Base-by-base conservation (phyloP, 371 early-diverging fungal genomes). In the Rhizopus sp. region DNA sequence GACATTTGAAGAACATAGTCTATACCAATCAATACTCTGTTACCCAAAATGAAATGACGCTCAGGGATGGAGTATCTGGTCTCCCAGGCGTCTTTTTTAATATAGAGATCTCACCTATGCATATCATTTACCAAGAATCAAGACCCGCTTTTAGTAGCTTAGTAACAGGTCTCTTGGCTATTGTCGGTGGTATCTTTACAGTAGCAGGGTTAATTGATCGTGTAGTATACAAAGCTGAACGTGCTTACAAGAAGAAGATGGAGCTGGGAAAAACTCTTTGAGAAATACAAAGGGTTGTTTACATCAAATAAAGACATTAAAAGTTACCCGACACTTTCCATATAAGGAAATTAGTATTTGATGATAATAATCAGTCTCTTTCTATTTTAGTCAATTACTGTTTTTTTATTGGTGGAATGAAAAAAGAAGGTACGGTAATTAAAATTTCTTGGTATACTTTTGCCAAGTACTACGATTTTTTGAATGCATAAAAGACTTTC, bases 91-190 rank as follows among this genome's bases (percentile, higher is more conserved):
- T 97, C 17, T 96, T 94, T 65, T 93, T 98, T 72, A 88, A 93
- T 68, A 91, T 87, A 78, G 97, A 98, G 34, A 98, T 98, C 50
- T 97, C 97, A 10, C 97, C 98, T 0, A 95, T 98, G 96, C 75
- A 90, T 35, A 92, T 98, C 51, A 89, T 87, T 35, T 93, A 94
- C 64, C 82, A 77, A 5, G 93, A 98, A 75, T 80, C 84, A 50
- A 82, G 85, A 50, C 84, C 88, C 59, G 92, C 97, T 13, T 89
- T 97, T 51, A 69, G 88, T 10, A 88, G 89, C 54, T 93, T 98
- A 63, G 59, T 98, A 38, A 95, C 97, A 7, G 88, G 89, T 34
- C 83, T 94, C 5, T 94, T 95, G 61, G 96, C 96, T 7, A 95
- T 98, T 52, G 82, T 97, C 0, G 97, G 98, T 42, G 97, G 97